These are phyloP conservation scores for Penicillium decumbens DNA, from an alignment of 2,329 filamentous ascomycete species.

Conservation along the genomic window DNA sequence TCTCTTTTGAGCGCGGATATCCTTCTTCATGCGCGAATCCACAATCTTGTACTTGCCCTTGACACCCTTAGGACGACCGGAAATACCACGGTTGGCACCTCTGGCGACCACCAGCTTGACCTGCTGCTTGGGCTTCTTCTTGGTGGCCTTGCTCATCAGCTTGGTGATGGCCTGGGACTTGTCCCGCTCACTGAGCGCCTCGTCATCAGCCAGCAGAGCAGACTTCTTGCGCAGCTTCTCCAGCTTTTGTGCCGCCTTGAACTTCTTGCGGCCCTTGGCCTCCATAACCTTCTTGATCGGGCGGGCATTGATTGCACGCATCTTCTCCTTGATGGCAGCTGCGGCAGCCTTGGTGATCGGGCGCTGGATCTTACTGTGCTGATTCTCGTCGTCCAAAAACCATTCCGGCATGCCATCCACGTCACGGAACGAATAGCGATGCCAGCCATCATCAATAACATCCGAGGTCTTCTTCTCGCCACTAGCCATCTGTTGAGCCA, in stretches of 20 bases:
- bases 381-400: conserved; percentile 90
- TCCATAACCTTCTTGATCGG: conserved; percentile 99
- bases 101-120: conserved; percentile 85
- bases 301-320: conserved; percentile 84
- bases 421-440: conserved; percentile 87
- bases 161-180: conserved; percentile 81
- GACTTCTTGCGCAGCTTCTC: conserved; percentile 98
- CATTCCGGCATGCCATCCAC: conserved; percentile 89
- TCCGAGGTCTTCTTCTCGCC: conserved; percentile 76
- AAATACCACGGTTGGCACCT: conserved; percentile 77
- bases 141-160: conserved; percentile 73
- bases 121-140: conserved; percentile 78
- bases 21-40: conserved; percentile 93
- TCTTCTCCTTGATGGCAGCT: conserved; percentile 87
- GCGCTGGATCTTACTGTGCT: conserved; percentile 76
- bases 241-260: conserved; percentile 81
- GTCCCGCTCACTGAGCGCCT: conserved; percentile 91
- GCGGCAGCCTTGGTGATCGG: conserved; percentile 91
- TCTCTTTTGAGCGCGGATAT: conserved; percentile 81
- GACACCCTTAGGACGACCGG: conserved; percentile 81
- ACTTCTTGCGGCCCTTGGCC: conserved; percentile 93
- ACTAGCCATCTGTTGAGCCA: conserved; percentile 85
- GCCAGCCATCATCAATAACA: conserved; percentile 85
- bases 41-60: conserved; percentile 98
- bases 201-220: conserved; percentile 81